Evolutionary conservation across 2,329 filamentous ascomycete genomes (phyloP).

Genomic region (Fusarium cyanostomum): DNA sequence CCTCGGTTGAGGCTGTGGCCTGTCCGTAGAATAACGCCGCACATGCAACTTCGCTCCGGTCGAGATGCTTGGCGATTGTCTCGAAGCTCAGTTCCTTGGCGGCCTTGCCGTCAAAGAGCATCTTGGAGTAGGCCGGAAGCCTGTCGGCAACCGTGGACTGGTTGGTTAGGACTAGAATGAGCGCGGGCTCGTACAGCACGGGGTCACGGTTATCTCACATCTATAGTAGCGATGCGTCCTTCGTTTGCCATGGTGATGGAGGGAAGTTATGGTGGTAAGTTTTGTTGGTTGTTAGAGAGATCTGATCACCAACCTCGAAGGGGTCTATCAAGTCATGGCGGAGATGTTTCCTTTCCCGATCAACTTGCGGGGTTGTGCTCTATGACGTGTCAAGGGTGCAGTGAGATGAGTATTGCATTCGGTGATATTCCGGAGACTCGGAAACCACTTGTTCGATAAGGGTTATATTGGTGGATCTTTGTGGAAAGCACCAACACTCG

Average conservation of each 20-base stretch:
- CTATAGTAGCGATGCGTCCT: conserved; percentile 47
- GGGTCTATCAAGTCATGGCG: conserved; percentile 18
- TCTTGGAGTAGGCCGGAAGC: conserved; percentile 75
- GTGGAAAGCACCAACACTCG: conserved; percentile 5
- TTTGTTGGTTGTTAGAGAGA: conserved; percentile 8
- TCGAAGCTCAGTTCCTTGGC: conserved; percentile 80
- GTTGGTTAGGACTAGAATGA: conserved; percentile 23
- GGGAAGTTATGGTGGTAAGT: not conserved
- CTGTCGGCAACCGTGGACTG: conserved; percentile 73
- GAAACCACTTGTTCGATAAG: conserved; percentile 16
- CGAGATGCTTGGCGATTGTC: conserved; percentile 75
- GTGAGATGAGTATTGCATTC: conserved; percentile 28
- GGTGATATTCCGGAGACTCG: conserved; percentile 45
- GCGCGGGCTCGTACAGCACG: not conserved
- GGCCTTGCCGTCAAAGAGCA: conserved; percentile 79
- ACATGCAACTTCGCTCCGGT: conserved; percentile 82
- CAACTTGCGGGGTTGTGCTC: conserved; percentile 40
- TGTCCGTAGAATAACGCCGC: conserved; percentile 94
- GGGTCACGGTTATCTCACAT: conserved; percentile 45
- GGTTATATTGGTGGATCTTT: conserved; percentile 2
- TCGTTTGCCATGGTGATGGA: conserved; percentile 37
- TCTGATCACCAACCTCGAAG: not conserved
- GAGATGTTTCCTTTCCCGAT: conserved; percentile 27
- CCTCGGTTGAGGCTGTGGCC: conserved; percentile 75
- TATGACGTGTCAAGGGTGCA: conserved; percentile 34